Percentiles rank a stretch among this genome's conserved stretches.
These are phyloP conservation scores for Hemileccinum impolitum DNA, from an alignment of 768 basidiomycete species.

Conservation along the genomic window DNA sequence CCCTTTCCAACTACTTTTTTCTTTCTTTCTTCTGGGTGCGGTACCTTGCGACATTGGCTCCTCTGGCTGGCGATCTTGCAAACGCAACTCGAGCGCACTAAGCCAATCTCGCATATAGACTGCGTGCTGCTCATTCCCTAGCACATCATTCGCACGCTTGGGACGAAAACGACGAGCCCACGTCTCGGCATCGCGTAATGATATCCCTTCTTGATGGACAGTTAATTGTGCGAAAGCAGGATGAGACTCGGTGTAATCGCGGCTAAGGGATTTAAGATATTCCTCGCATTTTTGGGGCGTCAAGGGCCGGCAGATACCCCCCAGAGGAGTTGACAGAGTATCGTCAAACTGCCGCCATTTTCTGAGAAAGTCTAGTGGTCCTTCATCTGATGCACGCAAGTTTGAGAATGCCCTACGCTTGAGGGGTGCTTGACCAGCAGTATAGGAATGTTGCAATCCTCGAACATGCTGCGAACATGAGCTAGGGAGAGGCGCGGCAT, in stretches of 20 bases:
- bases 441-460: slow-evolving; percentile 48
- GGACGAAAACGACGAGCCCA: slow-evolving; percentile 83
- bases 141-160: slow-evolving; percentile 63
- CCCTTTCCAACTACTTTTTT: slow-evolving; percentile 24
- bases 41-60: neutral
- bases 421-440: slow-evolving; percentile 7
- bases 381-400: slow-evolving; percentile 3
- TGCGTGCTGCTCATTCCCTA: slow-evolving; percentile 74
- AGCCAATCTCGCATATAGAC: slow-evolving; percentile 79
- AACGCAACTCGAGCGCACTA: slow-evolving; percentile 60
- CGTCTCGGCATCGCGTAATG: slow-evolving; percentile 35
- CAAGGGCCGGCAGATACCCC: slow-evolving; percentile 2
- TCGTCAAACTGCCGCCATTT: slow-evolving; percentile 1
- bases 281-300: slow-evolving; percentile 17
- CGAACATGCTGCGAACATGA: slow-evolving; percentile 56
- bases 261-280: slow-evolving; percentile 8
- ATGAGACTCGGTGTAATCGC: slow-evolving; percentile 34
- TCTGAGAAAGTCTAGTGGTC: slow-evolving; percentile 19
- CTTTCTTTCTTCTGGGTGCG: slow-evolving; percentile 10
- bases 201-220: slow-evolving; percentile 9
- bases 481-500: slow-evolving; percentile 46
- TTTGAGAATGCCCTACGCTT: slow-evolving; percentile 6
- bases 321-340: neutral
- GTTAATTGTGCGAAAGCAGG: slow-evolving; percentile 49
- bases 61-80: slow-evolving; percentile 17